Conservation (phyloP, 805 yeast species). For the Kodamaea sagamina region DNA sequence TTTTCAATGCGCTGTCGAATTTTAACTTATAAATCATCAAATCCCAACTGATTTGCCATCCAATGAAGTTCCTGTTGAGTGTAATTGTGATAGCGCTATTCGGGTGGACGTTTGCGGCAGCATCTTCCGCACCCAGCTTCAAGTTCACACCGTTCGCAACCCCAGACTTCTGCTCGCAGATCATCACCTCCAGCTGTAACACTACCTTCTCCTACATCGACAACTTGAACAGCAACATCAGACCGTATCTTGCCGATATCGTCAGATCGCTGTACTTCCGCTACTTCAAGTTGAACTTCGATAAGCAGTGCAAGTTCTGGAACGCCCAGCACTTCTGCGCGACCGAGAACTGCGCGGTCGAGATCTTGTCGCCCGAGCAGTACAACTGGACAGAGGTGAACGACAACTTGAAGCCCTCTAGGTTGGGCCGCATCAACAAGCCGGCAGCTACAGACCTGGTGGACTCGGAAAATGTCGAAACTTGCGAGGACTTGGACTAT, state of each 20-base stretch:
- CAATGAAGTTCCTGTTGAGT: slow-evolving; percentile 1
- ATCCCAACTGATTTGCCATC: background rate
- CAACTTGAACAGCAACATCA: slow-evolving; percentile 33
- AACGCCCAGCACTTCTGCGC: slow-evolving; percentile 81
- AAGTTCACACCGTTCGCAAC: slow-evolving; percentile 41
- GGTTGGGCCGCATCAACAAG: slow-evolving; percentile 51
- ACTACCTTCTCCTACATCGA: slow-evolving; percentile 48
- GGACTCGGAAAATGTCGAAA: slow-evolving; percentile 28
- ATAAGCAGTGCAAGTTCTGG: slow-evolving; percentile 85
- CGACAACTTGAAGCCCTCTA: slow-evolving; percentile 72
- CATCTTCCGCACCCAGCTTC: background rate
- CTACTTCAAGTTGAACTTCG: slow-evolving; percentile 82
- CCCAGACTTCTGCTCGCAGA: slow-evolving; percentile 47
- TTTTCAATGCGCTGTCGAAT: slow-evolving; percentile 6
- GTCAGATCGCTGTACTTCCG: slow-evolving; percentile 80
- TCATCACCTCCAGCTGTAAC: slow-evolving; percentile 46
- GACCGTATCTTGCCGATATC: slow-evolving; percentile 56
- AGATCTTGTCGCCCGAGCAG: slow-evolving; percentile 63
- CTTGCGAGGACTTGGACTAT: slow-evolving; percentile 58
- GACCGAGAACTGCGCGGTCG: slow-evolving; percentile 87
- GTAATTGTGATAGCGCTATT: background rate
- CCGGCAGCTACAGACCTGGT: slow-evolving; percentile 27
- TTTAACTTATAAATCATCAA: background rate
- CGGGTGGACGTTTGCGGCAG: background rate
- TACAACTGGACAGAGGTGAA: slow-evolving; percentile 61